Base-by-base conservation (phyloP, 2,329 filamentous ascomycete species). In the Arthroderma sp. region DNA sequence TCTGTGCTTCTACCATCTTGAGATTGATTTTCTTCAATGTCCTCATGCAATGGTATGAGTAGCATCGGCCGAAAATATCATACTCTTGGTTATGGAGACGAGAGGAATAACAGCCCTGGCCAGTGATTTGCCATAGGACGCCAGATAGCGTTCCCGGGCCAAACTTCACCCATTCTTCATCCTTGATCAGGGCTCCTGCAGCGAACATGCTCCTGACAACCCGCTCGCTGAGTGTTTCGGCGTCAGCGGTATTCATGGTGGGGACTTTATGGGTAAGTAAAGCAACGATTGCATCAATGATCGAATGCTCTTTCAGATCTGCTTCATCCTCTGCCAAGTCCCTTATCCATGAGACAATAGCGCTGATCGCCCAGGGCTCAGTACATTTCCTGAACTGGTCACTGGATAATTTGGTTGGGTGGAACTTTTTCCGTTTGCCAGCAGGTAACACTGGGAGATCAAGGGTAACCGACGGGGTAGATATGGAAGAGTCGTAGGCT, bases 141-240 rank as follows among this genome's bases (percentile, higher is more conserved):
- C 93, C 94, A 21, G 87, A 91, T 66, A 97, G 83, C 23, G 80
- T 81, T 5, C 86, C 88, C 1, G 81, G 77, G 5, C 88, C 87
- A 67, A 97, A 91, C 68, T 94, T 96, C 63, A 98, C 86, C 93
- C 94, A 98, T 74, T 98, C 94, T 70, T 98, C 93, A 35, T 96
- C 91, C 13, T 85, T 84, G 4, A 94, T 77, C 33, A 98, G 75
- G 9, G 89, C 88, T 39, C 84, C 85, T 7, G 85, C 83, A 23
- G 81, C 79, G 62, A 91, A 81, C 88, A 98, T 93, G 51, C 85
- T 81, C 56, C 83, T 77, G 1, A 95, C 84, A 0, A 95, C 87
- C 41, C 82, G 83, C 59, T 82, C 81, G 61, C 88, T 88, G 55
- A 98, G 77, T 0, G 85, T 86, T 69, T 98, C 93, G 0, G 93